Conservation (phyloP, 1,284 basidiomycete species). For the Leccinum pseudoinsigne region DNA sequence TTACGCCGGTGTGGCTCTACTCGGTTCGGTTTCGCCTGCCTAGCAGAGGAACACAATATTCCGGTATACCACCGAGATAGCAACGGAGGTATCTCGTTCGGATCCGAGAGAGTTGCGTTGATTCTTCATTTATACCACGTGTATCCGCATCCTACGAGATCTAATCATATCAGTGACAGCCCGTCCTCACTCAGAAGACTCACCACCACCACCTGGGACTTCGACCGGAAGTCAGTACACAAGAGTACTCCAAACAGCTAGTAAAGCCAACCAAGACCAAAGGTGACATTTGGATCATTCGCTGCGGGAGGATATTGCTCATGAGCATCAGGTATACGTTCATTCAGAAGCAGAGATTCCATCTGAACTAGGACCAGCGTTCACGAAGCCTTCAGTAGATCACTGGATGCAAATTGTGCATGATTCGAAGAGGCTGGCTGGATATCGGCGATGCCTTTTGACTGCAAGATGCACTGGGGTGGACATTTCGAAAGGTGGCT, state of each 20-base stretch:
- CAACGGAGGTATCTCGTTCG: neutral
- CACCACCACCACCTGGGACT: neutral
- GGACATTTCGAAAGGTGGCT: neutral
- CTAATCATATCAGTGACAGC: neutral
- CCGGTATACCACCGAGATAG: neutral
- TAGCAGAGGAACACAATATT: neutral
- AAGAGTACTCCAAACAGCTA: neutral
- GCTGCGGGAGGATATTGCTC: neutral
- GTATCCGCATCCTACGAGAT: neutral
- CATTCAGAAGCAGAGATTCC: neutral
- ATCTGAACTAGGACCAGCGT: neutral
- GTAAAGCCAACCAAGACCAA: neutral
- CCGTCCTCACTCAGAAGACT: neutral
- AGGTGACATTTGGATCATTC: neutral
- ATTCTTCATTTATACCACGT: neutral
- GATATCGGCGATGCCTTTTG: neutral
- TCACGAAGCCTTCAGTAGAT: neutral
- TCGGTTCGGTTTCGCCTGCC: neutral
- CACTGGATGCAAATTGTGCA: neutral
- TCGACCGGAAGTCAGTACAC: neutral
- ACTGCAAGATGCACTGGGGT: neutral
- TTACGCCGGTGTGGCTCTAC: neutral
- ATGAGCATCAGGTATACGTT: neutral
- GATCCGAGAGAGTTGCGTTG: neutral
- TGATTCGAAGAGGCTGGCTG: neutral